Base-by-base conservation (phyloP, 164 flowering plant species). In the Warburgia ugandensis region DNA sequence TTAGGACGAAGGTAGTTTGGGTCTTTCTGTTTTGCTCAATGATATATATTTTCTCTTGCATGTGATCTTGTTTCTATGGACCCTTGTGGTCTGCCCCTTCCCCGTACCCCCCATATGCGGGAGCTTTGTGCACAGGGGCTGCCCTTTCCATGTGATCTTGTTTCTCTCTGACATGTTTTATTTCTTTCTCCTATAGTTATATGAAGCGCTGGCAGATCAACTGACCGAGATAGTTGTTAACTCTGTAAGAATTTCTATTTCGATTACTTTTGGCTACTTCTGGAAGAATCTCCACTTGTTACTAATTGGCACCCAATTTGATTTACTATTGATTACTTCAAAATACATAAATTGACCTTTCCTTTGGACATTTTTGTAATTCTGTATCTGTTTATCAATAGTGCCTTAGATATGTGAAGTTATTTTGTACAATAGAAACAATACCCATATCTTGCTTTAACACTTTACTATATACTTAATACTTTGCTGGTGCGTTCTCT, bases 171-270 rank as follows among this genome's bases (percentile, higher is more conserved):
- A 13, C 43, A 2, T 16, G 19, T 23, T 17, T 30, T 29, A 50
- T 52, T 35, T 52, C 4, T 29, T 39, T 20, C 40, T n/a, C 23
- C 44, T 60, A 6, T 77, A 94, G 99, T 54, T 94, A 60, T 84
- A 89, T 48, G 99, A 94, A 74, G 70, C 83, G 39, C 49, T 94
- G 68, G 96, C 99, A 23, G 99, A 94, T 77, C 97, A 94, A 50
- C 63, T 86, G 67, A 94, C 99, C n/a, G 94, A 94, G 47, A 89
- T 89, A 48, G 81, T 89, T 61, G 90, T 74, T 38, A 84, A 86
- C 69, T 70, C 83, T 50, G 99, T 94, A 56, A 79, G 97, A 77
- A 39, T 16, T 22, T 29, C 39, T 32, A 4, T 1, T 2, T 5
- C 35, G 2, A 30, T 0, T 56, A 49, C 13, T 33, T 17, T 21